Conservation (phyloP, 768 basidiomycete genomes). For the Lactifluus rugatus region DNA sequence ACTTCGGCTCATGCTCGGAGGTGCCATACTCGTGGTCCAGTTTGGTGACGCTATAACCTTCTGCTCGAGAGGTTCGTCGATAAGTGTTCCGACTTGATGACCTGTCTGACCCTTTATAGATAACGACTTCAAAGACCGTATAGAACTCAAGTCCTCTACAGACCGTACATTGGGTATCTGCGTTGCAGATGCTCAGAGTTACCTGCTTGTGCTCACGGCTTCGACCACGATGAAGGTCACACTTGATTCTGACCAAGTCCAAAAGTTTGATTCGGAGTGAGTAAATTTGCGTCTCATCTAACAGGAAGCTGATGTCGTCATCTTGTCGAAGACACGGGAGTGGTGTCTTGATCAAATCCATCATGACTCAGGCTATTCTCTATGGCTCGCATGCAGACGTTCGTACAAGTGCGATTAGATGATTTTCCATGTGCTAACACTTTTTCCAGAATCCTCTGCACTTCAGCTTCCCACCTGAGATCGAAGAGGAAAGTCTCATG, state of each 20-base stretch:
- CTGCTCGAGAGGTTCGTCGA: conserved; percentile 47
- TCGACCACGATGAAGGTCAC: conserved; percentile 59
- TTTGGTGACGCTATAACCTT: conserved; percentile 72
- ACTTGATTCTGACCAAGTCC: conserved; percentile 52
- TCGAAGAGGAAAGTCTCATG: conserved; percentile 74
- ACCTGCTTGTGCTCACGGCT: conserved; percentile 54
- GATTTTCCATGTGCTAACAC: background rate
- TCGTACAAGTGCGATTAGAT: conserved; percentile 13
- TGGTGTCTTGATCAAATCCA: conserved; percentile 62
- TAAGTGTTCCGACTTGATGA: background rate
- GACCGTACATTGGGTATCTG: conserved; percentile 68
- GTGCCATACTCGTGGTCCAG: conserved; percentile 49
- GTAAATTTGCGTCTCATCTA: conserved; percentile 20
- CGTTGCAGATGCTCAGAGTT: conserved; percentile 39
- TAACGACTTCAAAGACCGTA: conserved; percentile 59
- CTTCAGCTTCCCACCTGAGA: conserved; percentile 71
- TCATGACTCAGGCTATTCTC: conserved; percentile 74
- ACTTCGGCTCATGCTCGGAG: conserved; percentile 51
- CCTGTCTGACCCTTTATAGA: conserved; percentile 32
- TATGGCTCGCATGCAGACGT: conserved; percentile 64
- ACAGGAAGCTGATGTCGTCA: background rate
- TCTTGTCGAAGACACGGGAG: conserved; percentile 43
- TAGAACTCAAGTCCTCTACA: conserved; percentile 56
- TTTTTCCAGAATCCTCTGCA: conserved; percentile 56
- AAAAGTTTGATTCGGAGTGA: conserved; percentile 54